Conservation (phyloP, 202 grass and related monocot species). For the Zoysia matrella region DNA sequence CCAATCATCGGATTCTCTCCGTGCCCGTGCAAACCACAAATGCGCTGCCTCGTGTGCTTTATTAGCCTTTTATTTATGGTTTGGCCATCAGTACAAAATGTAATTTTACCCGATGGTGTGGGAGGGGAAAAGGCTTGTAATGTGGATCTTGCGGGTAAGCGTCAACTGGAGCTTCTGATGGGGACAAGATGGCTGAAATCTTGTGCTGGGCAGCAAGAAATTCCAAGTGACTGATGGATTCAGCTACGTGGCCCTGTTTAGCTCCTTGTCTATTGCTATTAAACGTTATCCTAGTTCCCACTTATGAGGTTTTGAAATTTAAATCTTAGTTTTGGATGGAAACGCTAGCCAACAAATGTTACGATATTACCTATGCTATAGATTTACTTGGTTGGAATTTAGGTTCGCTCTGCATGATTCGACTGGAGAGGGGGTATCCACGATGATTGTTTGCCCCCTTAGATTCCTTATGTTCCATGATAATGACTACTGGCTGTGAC, state of each 20-base stretch:
- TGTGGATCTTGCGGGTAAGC: slow-evolving; percentile 27
- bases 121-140: not conserved
- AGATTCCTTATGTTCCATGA: slow-evolving; percentile 49
- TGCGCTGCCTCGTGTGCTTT: slow-evolving; percentile 29
- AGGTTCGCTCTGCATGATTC: slow-evolving; percentile 21
- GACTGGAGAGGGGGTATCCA: slow-evolving; percentile 28
- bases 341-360: slow-evolving; percentile 21
- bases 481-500: not conserved
- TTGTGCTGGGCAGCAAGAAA: slow-evolving; percentile 35
- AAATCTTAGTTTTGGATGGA: slow-evolving; percentile 12
- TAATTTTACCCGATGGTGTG: not conserved
- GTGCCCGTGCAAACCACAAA: slow-evolving; percentile 18
- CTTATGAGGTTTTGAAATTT: not conserved
- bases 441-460: slow-evolving; percentile 45
- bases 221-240: slow-evolving; percentile 3
- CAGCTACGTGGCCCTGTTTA: slow-evolving; percentile 40
- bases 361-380: not conserved
- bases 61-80: not conserved
- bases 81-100: not conserved
- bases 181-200: slow-evolving; percentile 15
- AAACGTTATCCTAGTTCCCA: slow-evolving; percentile 23
- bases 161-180: slow-evolving; percentile 1
- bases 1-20: slow-evolving; percentile 59
- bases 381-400: slow-evolving; percentile 27
- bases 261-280: slow-evolving; percentile 30